Evolutionary conservation across 305 asterid genomes (phyloP).

Genomic region (Solanum hybrid): DNA sequence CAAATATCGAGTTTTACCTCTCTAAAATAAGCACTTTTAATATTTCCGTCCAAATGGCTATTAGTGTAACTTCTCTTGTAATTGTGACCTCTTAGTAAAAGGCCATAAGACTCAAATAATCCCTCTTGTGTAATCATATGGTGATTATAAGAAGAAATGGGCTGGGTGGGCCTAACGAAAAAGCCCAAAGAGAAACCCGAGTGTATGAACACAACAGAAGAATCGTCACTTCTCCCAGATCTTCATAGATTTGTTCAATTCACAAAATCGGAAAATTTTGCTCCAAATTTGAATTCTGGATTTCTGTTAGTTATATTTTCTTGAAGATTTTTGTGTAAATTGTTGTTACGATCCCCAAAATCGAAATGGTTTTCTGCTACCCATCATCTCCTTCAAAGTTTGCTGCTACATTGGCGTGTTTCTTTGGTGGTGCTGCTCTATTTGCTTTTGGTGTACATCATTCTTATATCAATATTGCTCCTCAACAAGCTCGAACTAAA

Average conservation of each 20-base stretch:
- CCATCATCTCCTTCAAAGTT: constrained; percentile 60
- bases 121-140: no score
- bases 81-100: no score
- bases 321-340: background rate
- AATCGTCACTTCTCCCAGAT: background rate
- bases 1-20: no score
- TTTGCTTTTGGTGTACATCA: constrained; percentile 62
- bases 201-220: background rate
- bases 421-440: constrained; percentile 37
- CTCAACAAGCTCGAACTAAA: constrained; percentile 76
- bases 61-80: no score
- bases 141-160: no score
- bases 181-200: background rate
- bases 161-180: no score
- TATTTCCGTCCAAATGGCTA: no score
- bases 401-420: constrained; percentile 40
- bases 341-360: background rate
- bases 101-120: no score
- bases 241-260: background rate
- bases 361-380: constrained; percentile 46
- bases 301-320: background rate
- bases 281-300: background rate
- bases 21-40: no score
- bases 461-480: constrained; percentile 45
- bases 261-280: background rate